phyloP scores from a whole-genome alignment of 1,284 basidiomycete species.

The Flammula alnicola region DNA sequence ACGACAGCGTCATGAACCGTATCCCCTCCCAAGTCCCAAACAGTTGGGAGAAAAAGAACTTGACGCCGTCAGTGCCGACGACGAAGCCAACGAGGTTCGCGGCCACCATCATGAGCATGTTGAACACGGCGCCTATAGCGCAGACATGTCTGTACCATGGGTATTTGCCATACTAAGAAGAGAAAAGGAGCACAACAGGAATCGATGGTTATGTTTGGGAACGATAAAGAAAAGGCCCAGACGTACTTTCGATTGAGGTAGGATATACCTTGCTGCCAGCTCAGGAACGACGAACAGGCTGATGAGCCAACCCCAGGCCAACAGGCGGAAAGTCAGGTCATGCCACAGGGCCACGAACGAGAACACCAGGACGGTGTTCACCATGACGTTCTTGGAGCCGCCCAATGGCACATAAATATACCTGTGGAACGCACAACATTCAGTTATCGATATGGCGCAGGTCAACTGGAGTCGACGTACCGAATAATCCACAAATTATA shows the following conservation, averaged over 20 bases:
- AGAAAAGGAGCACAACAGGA: conserved; percentile 2
- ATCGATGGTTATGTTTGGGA: neutral
- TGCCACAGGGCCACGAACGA: conserved; percentile 99
- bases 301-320: conserved; percentile 98
- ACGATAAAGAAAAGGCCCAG: neutral
- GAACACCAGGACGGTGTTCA: conserved; percentile 85
- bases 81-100: conserved; percentile 98
- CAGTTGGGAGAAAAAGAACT: conserved; percentile 72
- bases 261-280: conserved; percentile 60
- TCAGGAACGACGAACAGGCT: conserved; percentile 93
- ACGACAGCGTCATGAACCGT: conserved; percentile 67
- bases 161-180: conserved; percentile 61
- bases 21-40: conserved; percentile 73
- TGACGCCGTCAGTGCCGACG: conserved; percentile 84
- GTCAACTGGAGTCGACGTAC: conserved; percentile 42
- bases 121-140: conserved; percentile 84
- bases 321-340: conserved; percentile 85
- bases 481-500: conserved; percentile 97
- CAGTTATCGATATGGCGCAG: neutral
- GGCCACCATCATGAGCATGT: conserved; percentile 89
- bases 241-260: conserved; percentile 71
- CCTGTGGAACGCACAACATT: conserved; percentile 41
- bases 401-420: conserved; percentile 97
- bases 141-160: conserved; percentile 90
- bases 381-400: conserved; percentile 67